These are phyloP conservation scores for Epichloe amarillans DNA, from an alignment of 2,329 filamentous ascomycete species.

Conservation along the genomic window DNA sequence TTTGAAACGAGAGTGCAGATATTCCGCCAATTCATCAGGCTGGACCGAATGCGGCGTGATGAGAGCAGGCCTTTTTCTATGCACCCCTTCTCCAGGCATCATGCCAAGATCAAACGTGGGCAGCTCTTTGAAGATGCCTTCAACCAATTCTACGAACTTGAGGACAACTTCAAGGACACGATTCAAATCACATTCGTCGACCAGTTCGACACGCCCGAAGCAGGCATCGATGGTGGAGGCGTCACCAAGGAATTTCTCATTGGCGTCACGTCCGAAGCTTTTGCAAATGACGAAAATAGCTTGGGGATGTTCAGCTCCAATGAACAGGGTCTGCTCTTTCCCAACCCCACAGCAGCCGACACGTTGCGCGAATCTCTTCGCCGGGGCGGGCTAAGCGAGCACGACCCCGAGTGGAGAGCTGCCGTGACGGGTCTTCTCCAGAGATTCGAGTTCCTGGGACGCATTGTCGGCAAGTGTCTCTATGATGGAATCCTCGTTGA, in stretches of 20 bases:
- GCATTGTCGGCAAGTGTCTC: slow-evolving; percentile 88
- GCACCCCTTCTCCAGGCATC: slow-evolving; percentile 41
- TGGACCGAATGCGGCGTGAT: slow-evolving; percentile 39
- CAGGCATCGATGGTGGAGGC: slow-evolving; percentile 90
- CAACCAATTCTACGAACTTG: slow-evolving; percentile 66
- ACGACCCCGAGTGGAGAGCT: slow-evolving; percentile 41
- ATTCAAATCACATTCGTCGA: slow-evolving; percentile 97
- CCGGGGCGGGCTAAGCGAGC: slow-evolving; percentile 35
- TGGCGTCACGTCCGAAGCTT: slow-evolving; percentile 75
- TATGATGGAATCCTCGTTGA: slow-evolving; percentile 96
- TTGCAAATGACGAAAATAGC: slow-evolving; percentile 37
- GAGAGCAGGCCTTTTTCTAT: slow-evolving; percentile 6
- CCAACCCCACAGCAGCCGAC: slow-evolving; percentile 69
- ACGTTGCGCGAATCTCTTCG: slow-evolving; percentile 48
- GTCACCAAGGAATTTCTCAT: slow-evolving; percentile 96
- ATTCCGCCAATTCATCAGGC: slow-evolving; percentile 79
- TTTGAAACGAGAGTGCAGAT: slow-evolving; percentile 86
- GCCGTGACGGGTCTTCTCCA: slow-evolving; percentile 48
- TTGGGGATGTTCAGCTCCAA: slow-evolving; percentile 66
- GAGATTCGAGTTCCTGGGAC: slow-evolving; percentile 81
- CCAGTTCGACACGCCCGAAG: slow-evolving; percentile 72
- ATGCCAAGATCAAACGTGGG: slow-evolving; percentile 67
- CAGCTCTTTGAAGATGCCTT: slow-evolving; percentile 78
- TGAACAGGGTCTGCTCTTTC: slow-evolving; percentile 74
- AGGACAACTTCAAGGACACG: slow-evolving; percentile 77